Evolutionary conservation across 2,329 filamentous ascomycete genomes (phyloP), one percentile per base, ranked within the genome.

Genomic region (Scytalidium lignicola): DNA sequence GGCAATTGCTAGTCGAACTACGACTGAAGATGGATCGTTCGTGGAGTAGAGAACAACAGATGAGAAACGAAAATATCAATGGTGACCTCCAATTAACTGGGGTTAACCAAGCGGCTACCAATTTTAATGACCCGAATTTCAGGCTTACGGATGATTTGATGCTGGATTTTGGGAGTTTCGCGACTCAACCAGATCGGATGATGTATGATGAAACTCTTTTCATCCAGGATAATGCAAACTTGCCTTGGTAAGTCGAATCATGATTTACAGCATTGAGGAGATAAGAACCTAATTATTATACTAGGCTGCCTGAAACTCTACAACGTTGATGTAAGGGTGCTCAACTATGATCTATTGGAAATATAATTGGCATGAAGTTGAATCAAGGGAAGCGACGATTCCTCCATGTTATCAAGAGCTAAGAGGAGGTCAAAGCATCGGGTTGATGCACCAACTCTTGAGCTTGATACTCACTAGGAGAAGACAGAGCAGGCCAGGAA

Each of bases 1-100:
- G 54, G 56, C 45, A 47, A 41, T 26, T 54, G 20, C 40, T 57
- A 3, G 41, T 51, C 2, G 32, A 52, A 21, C 39, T 58, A n/a
- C 28, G 51, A 13, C n/a, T 32, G 4, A 32, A 46, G 32, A 20
- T 26, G 1, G 15, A 46, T 22, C 8, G 17, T 5, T n/a, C 18
- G 2, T 46, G 26, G 43, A 32, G 32, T 37, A 26, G n/a, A n/a
- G 26, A 29, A n/a, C 19, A 39, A 13, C 32, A 28, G 23, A 26
- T 26, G 23, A 22, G 20, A 12, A 8, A 21, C 22, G 21, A 23
- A 17, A 15, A 13, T 17, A 28, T 28, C 26, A 28, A 13, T 28
- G 7, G 7, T 13, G 13, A 28, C 13, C 10, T 37, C 15, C 32
- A 8, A 13, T 37, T 37, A 37, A n/a, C 32, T 5, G 32, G 15